Percentiles rank a stretch among this genome's conserved stretches.
phyloP scores from a whole-genome alignment of 2,329 filamentous ascomycete genomes.

The Pyrenochaeta sp. region DNA sequence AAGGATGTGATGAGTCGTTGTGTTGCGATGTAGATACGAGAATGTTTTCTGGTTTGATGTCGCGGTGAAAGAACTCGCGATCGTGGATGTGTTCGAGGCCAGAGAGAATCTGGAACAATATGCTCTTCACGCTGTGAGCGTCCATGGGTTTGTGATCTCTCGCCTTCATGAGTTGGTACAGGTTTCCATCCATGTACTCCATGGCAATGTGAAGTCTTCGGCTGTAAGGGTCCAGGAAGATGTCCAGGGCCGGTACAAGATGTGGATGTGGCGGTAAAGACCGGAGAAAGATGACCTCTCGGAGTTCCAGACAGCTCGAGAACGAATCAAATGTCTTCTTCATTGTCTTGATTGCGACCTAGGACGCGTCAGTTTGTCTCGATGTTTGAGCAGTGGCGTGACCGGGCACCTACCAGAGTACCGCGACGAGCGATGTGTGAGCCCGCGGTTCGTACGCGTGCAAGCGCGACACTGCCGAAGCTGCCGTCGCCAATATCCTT shows the following conservation, averaged over 20 bases:
- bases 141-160: constrained; percentile 95
- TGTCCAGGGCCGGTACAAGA: constrained; percentile 95
- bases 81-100: constrained; percentile 97
- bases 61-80: constrained; percentile 96
- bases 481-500: constrained; percentile 99
- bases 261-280: constrained; percentile 88
- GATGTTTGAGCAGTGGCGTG: constrained; percentile 9
- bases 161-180: constrained; percentile 99
- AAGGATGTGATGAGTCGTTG: constrained; percentile 82
- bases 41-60: constrained; percentile 99
- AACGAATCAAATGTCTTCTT: constrained; percentile 99
- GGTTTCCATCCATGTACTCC: constrained; percentile 99
- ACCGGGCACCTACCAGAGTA: constrained; percentile 76
- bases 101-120: constrained; percentile 95
- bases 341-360: constrained; percentile 99
- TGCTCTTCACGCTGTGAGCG: constrained; percentile 92
- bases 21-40: constrained; percentile 90
- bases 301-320: constrained; percentile 85
- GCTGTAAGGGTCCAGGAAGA: constrained; percentile 94
- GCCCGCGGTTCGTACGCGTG: constrained; percentile 89
- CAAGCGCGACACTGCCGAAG: constrained; percentile 94
- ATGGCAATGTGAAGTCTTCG: constrained; percentile 98
- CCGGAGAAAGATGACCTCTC: constrained; percentile 95
- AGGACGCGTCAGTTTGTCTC: constrained; percentile 30
- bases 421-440: constrained; percentile 87